Percentiles rank a stretch among this genome's conserved stretches.
Evolutionary conservation across 2,329 filamentous ascomycete species (phyloP).

Genomic region (Hansfordia pulvinata): DNA sequence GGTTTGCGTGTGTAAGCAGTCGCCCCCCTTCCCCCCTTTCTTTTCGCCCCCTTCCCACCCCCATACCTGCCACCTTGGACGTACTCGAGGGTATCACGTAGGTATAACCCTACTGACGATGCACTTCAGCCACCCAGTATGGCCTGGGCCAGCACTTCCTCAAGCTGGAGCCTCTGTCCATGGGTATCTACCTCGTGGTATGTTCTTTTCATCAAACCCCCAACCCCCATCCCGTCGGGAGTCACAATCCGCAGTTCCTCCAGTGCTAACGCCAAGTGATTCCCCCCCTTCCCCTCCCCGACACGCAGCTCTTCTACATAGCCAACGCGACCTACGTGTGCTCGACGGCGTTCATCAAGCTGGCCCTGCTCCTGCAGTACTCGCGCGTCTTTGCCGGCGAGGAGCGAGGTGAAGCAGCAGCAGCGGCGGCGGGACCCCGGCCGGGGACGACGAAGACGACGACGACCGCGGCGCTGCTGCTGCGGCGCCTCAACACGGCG

Average conservation of each 20-base stretch:
- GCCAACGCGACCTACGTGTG: conserved; percentile 11
- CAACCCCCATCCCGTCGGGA: background rate
- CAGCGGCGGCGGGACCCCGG: no score
- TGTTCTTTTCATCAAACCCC: background rate
- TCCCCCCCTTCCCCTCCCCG: no score
- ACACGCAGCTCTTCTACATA: conserved; percentile 10
- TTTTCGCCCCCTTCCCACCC: background rate
- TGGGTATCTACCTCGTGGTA: conserved; percentile 6
- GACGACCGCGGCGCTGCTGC: no score
- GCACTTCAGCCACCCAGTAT: conserved; percentile 4
- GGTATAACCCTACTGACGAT: background rate
- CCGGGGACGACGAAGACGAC: no score
- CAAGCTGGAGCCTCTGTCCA: conserved; percentile 5
- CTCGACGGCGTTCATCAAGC: conserved; percentile 13
- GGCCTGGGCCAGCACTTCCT: conserved; percentile 13
- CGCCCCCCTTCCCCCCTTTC: background rate
- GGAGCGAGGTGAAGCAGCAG: conserved; percentile 6
- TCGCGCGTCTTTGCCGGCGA: conserved; percentile 14
- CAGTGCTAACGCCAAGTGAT: no score
- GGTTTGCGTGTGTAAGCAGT: conserved; percentile 5
- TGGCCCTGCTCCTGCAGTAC: conserved; percentile 13
- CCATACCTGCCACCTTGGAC: background rate
- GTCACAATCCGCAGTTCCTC: no score
- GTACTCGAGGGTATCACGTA: background rate
- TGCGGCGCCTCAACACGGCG: conserved; percentile 8